Conservation (phyloP, 169 alveolate species). For the Plasmodium cynomolgi region DNA sequence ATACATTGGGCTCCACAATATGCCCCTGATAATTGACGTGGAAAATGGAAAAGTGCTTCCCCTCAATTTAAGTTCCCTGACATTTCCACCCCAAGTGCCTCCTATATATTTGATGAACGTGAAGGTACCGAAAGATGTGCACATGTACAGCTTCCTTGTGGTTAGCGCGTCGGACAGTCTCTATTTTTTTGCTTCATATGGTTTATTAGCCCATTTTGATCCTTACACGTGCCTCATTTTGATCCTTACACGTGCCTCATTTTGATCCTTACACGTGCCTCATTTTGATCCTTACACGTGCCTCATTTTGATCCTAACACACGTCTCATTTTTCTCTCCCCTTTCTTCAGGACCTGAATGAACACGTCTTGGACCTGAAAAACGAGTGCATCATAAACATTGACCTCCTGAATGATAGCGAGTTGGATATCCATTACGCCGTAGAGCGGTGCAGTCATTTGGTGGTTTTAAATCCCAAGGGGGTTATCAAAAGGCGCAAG, state of each 20-base stretch:
- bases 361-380: constrained; percentile 35
- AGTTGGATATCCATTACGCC: constrained; percentile 57
- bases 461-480: constrained; percentile 66
- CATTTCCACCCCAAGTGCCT: constrained; percentile 54
- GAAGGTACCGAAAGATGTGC: constrained; percentile 27
- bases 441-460: constrained; percentile 40
- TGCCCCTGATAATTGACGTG: constrained; percentile 72
- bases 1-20: constrained; percentile 70
- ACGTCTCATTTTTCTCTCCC: neutral
- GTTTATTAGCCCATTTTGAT: neutral
- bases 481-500: constrained; percentile 53
- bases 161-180: neutral
- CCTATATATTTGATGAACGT: constrained; percentile 56
- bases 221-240: neutral
- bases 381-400: constrained; percentile 69
- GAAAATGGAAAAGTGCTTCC: constrained; percentile 75
- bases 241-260: neutral
- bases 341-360: constrained; percentile 28
- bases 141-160: neutral
- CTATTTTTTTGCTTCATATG: neutral
- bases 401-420: constrained; percentile 74
- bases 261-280: neutral
- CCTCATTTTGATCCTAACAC: no score
- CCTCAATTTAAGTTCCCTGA: constrained; percentile 28
- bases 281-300: neutral